Conservation (phyloP, 805 yeast genomes). For the Candida quercuum region DNA sequence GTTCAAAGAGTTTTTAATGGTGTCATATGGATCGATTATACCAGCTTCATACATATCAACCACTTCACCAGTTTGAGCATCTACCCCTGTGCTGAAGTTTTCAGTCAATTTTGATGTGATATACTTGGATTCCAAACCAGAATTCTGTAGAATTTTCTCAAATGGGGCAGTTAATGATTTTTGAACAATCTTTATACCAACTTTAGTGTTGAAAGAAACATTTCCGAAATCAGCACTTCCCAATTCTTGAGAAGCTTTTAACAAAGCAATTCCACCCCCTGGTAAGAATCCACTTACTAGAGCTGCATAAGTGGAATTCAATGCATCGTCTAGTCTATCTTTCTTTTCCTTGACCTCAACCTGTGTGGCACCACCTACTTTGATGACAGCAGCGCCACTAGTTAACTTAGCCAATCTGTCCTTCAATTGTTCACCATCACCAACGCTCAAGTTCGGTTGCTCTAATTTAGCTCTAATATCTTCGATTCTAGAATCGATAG, state of each 20-base stretch:
- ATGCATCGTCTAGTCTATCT: constrained; percentile 97
- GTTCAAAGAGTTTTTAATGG: constrained; percentile 89
- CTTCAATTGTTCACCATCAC: constrained; percentile 95
- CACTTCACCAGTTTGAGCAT: constrained; percentile 87
- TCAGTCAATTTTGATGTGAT: constrained; percentile 46
- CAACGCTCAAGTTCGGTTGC: constrained; percentile 67
- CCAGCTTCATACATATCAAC: constrained; percentile 96
- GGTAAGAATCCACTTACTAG: constrained; percentile 98
- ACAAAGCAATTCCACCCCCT: constrained; percentile 98
- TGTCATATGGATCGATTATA: constrained; percentile 98
- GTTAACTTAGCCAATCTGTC: constrained; percentile 95
- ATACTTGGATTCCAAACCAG: constrained; percentile 97
- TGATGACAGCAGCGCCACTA: constrained; percentile 97
- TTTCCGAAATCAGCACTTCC: constrained; percentile 68
- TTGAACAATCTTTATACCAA: constrained; percentile 91
- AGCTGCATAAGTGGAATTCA: constrained; percentile 98
- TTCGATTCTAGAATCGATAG: constrained; percentile 81
- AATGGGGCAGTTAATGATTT: constrained; percentile 95
- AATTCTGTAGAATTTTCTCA: constrained; percentile 89
- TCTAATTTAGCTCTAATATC: constrained; percentile 82
- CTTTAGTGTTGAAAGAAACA: constrained; percentile 80
- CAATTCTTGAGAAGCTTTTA: constrained; percentile 81
- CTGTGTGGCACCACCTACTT: constrained; percentile 96
- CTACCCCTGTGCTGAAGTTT: constrained; percentile 86
- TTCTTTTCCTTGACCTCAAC: constrained; percentile 99